These are phyloP conservation scores for Trichoderma sp. DNA, from an alignment of 2,329 filamentous ascomycete genomes.

Conservation along the genomic window DNA sequence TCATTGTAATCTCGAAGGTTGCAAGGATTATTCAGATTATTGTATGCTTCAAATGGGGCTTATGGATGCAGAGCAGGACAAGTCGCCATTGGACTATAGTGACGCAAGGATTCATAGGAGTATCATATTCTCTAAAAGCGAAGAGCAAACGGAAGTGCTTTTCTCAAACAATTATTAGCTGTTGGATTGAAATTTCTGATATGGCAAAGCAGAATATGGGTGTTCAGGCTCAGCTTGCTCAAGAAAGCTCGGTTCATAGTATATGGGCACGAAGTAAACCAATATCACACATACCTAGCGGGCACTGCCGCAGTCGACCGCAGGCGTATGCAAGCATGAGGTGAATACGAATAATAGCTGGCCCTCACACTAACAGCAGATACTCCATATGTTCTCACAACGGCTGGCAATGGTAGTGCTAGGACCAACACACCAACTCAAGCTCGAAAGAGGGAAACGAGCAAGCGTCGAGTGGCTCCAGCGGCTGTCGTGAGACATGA, in stretches of 20 bases:
- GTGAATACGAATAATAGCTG: not conserved
- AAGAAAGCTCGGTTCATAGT: not conserved
- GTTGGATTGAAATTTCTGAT: not conserved
- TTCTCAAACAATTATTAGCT: not conserved
- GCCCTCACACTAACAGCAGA: not conserved
- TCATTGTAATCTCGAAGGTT: conserved; percentile 30
- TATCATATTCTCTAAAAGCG: not conserved
- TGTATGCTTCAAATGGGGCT: not conserved
- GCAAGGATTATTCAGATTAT: not conserved
- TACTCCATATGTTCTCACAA: not conserved
- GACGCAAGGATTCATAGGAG: not conserved
- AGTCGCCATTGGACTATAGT: not conserved
- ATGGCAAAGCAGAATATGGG: not conserved
- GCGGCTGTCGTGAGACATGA: not conserved
- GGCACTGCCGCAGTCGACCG: not conserved
- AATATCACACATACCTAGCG: not conserved
- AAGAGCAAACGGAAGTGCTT: not conserved
- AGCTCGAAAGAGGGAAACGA: conserved; percentile 8
- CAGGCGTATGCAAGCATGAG: not conserved
- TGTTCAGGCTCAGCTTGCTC: not conserved
- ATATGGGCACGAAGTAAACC: not conserved
- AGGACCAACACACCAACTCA: conserved; percentile 15
- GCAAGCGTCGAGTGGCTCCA: not conserved
- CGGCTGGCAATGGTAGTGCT: conserved; percentile 1
- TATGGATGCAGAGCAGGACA: not conserved